phyloP scores from a whole-genome alignment of 768 basidiomycete genomes.

The Amanita inopinata region DNA sequence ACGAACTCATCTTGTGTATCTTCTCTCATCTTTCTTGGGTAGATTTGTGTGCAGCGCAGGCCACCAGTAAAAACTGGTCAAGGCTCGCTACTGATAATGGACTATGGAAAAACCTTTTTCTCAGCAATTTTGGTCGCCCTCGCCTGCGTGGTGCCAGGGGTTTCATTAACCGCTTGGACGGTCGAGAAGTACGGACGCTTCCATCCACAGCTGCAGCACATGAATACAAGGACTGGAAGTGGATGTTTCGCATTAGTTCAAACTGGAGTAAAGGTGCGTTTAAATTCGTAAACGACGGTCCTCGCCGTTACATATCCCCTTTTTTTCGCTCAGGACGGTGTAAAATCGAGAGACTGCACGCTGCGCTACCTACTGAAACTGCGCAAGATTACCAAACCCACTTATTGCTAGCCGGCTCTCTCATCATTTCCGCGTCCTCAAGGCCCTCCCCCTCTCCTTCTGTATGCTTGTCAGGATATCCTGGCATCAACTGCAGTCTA shows the following conservation, averaged over 20 bases:
- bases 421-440: slow-evolving; percentile 51
- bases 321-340: slow-evolving; percentile 48
- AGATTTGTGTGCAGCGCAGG: slow-evolving; percentile 60
- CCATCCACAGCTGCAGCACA: slow-evolving; percentile 39
- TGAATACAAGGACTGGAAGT: slow-evolving; percentile 61
- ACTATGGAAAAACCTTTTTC: slow-evolving; percentile 63
- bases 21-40: slow-evolving; percentile 60
- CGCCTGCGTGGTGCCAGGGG: slow-evolving; percentile 63
- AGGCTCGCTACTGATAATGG: slow-evolving; percentile 61
- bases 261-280: slow-evolving; percentile 71
- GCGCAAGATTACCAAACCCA: slow-evolving; percentile 21
- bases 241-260: slow-evolving; percentile 78
- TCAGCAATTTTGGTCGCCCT: slow-evolving; percentile 53
- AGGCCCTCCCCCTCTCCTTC: slow-evolving; percentile 23
- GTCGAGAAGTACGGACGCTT: slow-evolving; percentile 47
- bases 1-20: slow-evolving; percentile 66
- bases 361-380: neutral
- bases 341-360: slow-evolving; percentile 28
- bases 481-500: slow-evolving; percentile 27
- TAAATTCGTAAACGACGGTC: neutral
- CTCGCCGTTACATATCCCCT: slow-evolving; percentile 10
- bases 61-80: slow-evolving; percentile 55
- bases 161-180: slow-evolving; percentile 45
- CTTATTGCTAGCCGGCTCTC: slow-evolving; percentile 48
- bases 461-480: slow-evolving; percentile 28